These are phyloP conservation scores for Thraustotheca clavata DNA, from an alignment of 352 stramenopile genomes.

Conservation along the genomic window DNA sequence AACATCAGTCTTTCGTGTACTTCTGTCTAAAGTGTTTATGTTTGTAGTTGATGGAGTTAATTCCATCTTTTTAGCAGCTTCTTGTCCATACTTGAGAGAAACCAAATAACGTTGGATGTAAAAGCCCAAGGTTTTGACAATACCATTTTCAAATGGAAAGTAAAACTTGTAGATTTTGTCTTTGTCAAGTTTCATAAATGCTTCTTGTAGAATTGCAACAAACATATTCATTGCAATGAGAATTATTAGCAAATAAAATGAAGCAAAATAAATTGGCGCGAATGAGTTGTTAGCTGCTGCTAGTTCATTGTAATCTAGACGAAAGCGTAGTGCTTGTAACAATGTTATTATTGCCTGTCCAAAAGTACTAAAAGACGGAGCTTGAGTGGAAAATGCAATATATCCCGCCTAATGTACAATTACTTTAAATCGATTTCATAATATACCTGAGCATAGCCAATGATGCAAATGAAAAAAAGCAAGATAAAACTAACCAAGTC, in stretches of 20 bases:
- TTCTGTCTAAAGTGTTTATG: constrained; percentile 2
- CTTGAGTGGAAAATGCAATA: constrained; percentile 46
- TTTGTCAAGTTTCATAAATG: constrained; percentile 27
- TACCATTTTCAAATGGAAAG: constrained; percentile 53
- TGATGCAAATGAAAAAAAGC: constrained; percentile 49
- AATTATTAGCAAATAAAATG: constrained; percentile 60
- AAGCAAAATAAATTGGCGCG: constrained; percentile 57
- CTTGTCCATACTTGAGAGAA: constrained; percentile 32
- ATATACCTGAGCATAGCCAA: constrained; percentile 49
- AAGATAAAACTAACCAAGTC: constrained; percentile 55
- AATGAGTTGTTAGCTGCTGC: constrained; percentile 34
- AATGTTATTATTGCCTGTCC: constrained; percentile 43
- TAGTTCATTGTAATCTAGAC: constrained; percentile 45
- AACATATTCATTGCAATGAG: constrained; percentile 70
- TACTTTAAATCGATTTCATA: not conserved
- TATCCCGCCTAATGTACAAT: constrained; percentile 26
- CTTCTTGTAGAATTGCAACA: constrained; percentile 63
- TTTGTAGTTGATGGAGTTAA: constrained; percentile 21
- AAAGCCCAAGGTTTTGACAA: constrained; percentile 26
- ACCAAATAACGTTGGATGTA: constrained; percentile 24
- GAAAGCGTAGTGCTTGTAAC: constrained; percentile 46
- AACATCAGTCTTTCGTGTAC: constrained; percentile 23
- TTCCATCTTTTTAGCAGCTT: constrained; percentile 42
- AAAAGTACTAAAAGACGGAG: constrained; percentile 47
- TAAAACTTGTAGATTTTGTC: constrained; percentile 34